Conservation (phyloP, 1,139 yeast species). For the Suhomyces chickasaworum region DNA sequence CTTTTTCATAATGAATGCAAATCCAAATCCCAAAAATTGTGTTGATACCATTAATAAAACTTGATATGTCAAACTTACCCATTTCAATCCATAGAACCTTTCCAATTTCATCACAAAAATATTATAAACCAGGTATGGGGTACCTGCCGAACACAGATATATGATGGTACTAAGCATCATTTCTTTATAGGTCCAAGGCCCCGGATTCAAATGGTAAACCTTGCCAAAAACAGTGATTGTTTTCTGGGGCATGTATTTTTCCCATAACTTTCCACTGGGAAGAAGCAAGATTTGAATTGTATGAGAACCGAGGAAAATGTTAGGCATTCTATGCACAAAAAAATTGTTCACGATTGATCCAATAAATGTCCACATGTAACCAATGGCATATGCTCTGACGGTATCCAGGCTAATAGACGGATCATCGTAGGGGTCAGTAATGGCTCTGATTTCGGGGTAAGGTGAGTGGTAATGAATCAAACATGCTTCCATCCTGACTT, state of each 20-base stretch:
- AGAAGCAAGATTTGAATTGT: conserved; percentile 45
- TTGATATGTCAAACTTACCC: conserved; percentile 47
- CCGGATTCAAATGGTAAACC: conserved; percentile 40
- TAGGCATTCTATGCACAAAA: conserved; percentile 48
- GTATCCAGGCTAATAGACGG: conserved; percentile 43
- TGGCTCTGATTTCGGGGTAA: conserved; percentile 49
- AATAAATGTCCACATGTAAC: conserved; percentile 44
- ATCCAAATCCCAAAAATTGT: conserved; percentile 50
- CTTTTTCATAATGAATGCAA: conserved; percentile 48
- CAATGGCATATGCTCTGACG: conserved; percentile 43
- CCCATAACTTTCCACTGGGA: conserved; percentile 49
- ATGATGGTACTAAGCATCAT: conserved; percentile 44
- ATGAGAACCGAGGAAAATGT: conserved; percentile 40
- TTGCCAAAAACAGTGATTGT: conserved; percentile 25
- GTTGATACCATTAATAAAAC: conserved; percentile 41
- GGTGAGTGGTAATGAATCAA: conserved; percentile 49
- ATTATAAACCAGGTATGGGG: conserved; percentile 48
- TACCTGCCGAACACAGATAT: conserved; percentile 47
- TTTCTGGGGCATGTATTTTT: conserved; percentile 33
- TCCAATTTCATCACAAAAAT: conserved; percentile 50
- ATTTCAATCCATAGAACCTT: conserved; percentile 44
- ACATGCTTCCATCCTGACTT: conserved; percentile 42
- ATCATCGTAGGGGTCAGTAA: conserved; percentile 49
- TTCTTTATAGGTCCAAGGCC: conserved; percentile 39
- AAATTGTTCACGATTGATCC: conserved; percentile 48